Conservation (phyloP, 306 rosid genomes). For the Vachellia collinsii region DNA sequence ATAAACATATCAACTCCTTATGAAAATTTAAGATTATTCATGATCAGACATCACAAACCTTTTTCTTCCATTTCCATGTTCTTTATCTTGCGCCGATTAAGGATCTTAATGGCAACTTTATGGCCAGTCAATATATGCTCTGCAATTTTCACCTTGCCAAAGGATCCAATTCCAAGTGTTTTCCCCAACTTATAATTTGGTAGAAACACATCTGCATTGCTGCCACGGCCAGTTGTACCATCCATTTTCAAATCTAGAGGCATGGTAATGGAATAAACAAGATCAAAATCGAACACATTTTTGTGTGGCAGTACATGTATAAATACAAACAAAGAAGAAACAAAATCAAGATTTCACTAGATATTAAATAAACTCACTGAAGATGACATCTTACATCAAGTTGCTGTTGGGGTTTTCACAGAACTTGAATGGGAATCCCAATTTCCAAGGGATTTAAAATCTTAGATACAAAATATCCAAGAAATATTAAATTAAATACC, state of each 20-base stretch:
- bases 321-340: slow-evolving; percentile 4
- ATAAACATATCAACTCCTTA: neutral
- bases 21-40: slow-evolving; percentile 14
- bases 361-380: slow-evolving; percentile 30
- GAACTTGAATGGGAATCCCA: slow-evolving; percentile 13
- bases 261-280: slow-evolving; percentile 31
- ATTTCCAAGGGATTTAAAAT: slow-evolving; percentile 12
- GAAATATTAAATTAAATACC: neutral
- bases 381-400: slow-evolving; percentile 8
- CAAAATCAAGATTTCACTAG: slow-evolving; percentile 6
- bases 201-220: slow-evolving; percentile 61
- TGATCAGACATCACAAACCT: slow-evolving; percentile 52
- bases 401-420: neutral
- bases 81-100: slow-evolving; percentile 79
- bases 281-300: slow-evolving; percentile 1
- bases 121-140: slow-evolving; percentile 84
- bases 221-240: slow-evolving; percentile 49
- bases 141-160: slow-evolving; percentile 92
- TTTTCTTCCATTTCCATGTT: slow-evolving; percentile 95
- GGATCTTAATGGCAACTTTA: slow-evolving; percentile 93
- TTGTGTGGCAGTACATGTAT: slow-evolving; percentile 3
- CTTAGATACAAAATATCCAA: slow-evolving; percentile 12
- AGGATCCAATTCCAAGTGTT: slow-evolving; percentile 91
- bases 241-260: slow-evolving; percentile 60
- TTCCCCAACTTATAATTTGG: slow-evolving; percentile 87